Evolutionary conservation across 345 rosid genomes (phyloP).

Genomic region (Diplotaxis tenuifolia): DNA sequence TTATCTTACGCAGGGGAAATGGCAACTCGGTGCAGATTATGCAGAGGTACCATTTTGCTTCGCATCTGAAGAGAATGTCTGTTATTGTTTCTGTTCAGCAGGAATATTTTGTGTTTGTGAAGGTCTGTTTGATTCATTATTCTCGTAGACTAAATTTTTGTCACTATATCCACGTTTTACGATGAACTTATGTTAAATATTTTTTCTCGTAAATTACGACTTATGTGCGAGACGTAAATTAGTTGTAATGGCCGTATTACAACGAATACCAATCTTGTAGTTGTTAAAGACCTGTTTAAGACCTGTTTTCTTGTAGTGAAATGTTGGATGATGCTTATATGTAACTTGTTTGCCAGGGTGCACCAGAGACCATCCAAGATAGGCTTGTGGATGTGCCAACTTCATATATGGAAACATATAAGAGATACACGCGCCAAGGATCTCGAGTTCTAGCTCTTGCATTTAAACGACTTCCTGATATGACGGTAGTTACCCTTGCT

Average conservation of each 20-base stretch:
- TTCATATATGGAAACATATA: slow-evolving; percentile 73
- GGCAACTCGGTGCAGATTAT: slow-evolving; percentile 92
- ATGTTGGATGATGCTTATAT: slow-evolving; percentile 21
- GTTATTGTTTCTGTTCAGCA: slow-evolving; percentile 85
- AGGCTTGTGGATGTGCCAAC: slow-evolving; percentile 74
- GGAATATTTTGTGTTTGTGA: slow-evolving; percentile 83
- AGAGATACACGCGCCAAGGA: slow-evolving; percentile 93
- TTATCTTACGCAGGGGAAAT: slow-evolving; percentile 66
- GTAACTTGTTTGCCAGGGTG: slow-evolving; percentile 71
- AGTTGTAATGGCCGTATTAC: too few species aligned
- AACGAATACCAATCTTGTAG: too few species aligned
- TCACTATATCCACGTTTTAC: background rate
- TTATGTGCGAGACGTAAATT: too few species aligned
- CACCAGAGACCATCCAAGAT: slow-evolving; percentile 97
- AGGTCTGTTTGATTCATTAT: slow-evolving; percentile 49
- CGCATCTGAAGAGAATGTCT: slow-evolving; percentile 93
- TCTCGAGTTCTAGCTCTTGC: slow-evolving; percentile 99
- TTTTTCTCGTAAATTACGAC: too few species aligned
- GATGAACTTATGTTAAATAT: too few species aligned
- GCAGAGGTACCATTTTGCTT: slow-evolving; percentile 98
- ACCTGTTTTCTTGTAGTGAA: too few species aligned
- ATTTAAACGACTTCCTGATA: slow-evolving; percentile 87
- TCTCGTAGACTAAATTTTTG: background rate
- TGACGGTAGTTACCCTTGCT: slow-evolving; percentile 61
- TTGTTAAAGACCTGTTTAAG: too few species aligned